These are phyloP conservation scores for Boletus pseudopeckii DNA, from an alignment of 768 basidiomycete genomes.

Conservation along the genomic window DNA sequence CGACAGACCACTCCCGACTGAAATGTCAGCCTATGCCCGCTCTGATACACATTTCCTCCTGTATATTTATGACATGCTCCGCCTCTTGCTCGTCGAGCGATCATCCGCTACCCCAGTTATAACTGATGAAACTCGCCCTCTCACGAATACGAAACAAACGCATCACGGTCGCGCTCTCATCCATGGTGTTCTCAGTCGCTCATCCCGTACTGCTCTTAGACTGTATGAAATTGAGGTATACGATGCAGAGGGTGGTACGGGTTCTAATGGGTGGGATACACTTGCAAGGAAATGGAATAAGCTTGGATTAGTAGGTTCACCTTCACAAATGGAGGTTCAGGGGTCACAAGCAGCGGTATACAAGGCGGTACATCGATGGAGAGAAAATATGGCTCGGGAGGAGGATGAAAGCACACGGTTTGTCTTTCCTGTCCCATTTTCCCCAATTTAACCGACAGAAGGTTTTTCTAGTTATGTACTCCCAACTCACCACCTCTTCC, in stretches of 20 bases:
- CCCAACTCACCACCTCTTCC: constrained; percentile 71
- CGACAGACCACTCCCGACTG: constrained; percentile 69
- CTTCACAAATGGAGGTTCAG: constrained; percentile 25
- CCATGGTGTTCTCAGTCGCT: constrained; percentile 64
- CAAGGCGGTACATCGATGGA: constrained; percentile 74
- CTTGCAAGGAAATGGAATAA: constrained; percentile 86
- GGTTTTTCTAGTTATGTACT: constrained; percentile 57
- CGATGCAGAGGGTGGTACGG: constrained; percentile 60
- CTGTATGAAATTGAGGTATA: constrained; percentile 69
- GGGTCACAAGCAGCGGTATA: constrained; percentile 61
- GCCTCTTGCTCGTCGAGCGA: constrained; percentile 82
- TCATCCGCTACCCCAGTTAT: constrained; percentile 32
- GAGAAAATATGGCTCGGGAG: constrained; percentile 71
- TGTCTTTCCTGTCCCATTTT: constrained; percentile 19
- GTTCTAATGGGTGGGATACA: constrained; percentile 72
- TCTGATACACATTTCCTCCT: constrained; percentile 96
- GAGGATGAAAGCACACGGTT: constrained; percentile 86
- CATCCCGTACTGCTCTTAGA: constrained; percentile 72
- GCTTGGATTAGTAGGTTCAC: constrained; percentile 34
- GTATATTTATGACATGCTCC: constrained; percentile 87
- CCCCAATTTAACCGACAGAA: background rate
- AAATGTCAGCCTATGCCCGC: constrained; percentile 91
- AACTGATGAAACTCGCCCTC: constrained; percentile 13
- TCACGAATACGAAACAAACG: background rate
- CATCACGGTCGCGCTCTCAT: constrained; percentile 43